phyloP scores from a whole-genome alignment of 179 eudicot species.

The Corrigiola litoralis region DNA sequence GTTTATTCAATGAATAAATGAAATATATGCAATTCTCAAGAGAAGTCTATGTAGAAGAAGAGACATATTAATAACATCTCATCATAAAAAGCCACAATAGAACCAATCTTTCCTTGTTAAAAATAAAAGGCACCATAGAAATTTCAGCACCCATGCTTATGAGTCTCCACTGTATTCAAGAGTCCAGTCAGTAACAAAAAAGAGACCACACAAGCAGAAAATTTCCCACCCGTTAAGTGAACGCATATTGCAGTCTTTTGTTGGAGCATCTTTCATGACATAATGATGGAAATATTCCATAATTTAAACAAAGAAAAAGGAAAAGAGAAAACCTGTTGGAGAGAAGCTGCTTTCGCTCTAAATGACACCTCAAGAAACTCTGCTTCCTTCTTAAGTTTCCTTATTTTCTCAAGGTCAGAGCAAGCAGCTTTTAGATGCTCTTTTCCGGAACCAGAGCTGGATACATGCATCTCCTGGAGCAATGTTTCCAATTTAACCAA shows the following conservation, averaged over 20 bases:
- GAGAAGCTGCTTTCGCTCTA: constrained; percentile 89
- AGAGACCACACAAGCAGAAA: too few species aligned
- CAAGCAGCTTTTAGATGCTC: constrained; percentile 98
- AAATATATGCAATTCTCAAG: background rate
- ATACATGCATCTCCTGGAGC: constrained; percentile 94
- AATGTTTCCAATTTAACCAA: constrained; percentile 72
- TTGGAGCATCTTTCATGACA: background rate
- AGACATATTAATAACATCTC: background rate
- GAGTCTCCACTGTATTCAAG: too few species aligned
- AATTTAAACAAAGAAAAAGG: background rate
- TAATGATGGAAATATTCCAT: background rate
- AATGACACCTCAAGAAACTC: constrained; percentile 98
- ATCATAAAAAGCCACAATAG: background rate
- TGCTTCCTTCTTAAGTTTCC: constrained; percentile 96
- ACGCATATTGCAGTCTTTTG: background rate
- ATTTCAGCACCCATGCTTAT: too few species aligned
- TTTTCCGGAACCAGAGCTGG: constrained; percentile 80
- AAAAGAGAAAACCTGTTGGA: constrained; percentile 60
- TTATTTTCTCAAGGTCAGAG: constrained; percentile 95
- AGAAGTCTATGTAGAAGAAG: background rate
- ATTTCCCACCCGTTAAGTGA: background rate
- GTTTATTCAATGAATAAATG: background rate
- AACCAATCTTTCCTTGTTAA: too few species aligned
- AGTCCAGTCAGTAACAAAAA: too few species aligned
- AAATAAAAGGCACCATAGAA: too few species aligned